Evolutionary conservation across 2,329 filamentous ascomycete species (phyloP), one percentile per base, ranked within the genome.

Genomic region (Pseudofabraea citricarpa): DNA sequence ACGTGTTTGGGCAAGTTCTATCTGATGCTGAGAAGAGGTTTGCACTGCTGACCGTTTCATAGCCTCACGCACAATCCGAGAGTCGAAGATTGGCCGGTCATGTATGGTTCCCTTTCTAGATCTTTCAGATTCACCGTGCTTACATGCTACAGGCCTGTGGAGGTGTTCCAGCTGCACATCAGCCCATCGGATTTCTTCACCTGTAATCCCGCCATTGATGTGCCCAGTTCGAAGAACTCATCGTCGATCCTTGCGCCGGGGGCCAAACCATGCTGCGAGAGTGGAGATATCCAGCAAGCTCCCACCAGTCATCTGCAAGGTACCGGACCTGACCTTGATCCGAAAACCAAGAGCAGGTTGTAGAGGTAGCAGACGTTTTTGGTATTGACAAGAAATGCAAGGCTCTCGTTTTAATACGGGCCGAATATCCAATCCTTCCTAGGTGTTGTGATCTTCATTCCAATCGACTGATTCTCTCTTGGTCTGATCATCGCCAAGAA

Each of bases 61-160:
- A 37, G 35, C 21, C 21, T 26, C 23, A 37, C 51, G 2, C 90
- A 95, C 61, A 90, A 95, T 70, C 89, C 90, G 0, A 71, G 86
- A 0, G 88, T 88, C 0, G 90, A 95, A 59, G 90, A 95, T 64
- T 95, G 87, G 70, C 90, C 90, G 18, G 75, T 95, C 53, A 95
- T 95, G 89, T 51, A 49, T 50, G 50, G 40, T 29, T n/a, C 16
- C 23, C 12, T 8, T 36, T 36, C 4, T 24, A 18, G 24, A 21
- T 5, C 21, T 12, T 23, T 9, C 3, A 5, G 16, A 24, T 18
- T n/a, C n/a, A n/a, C n/a, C 15, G 22, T 32, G 13, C 41, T 47
- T 27, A 43, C 22, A n/a, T 38, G 8, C 15, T 24, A 10, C 33
- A 54, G 52, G 54, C 89, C 88, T 0, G 85, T 79, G 1, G 85